Conservation (phyloP, 345 rosid genomes). For the Aethionema arabicum region DNA sequence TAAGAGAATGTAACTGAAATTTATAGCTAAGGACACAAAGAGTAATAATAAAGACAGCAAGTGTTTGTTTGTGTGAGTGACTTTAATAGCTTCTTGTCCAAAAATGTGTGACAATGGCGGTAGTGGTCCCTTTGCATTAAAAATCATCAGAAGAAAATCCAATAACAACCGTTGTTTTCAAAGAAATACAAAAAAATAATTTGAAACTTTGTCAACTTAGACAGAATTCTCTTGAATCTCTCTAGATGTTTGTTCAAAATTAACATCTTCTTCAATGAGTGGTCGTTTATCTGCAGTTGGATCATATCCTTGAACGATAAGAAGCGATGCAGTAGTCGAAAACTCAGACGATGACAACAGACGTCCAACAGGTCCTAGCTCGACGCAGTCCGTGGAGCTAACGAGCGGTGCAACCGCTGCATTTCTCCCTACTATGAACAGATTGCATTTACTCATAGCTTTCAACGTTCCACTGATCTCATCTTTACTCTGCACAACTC, state of each 20-base stretch:
- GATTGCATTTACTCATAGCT: conserved; percentile 40
- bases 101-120: conserved; percentile 36
- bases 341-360: conserved; percentile 47
- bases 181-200: neutral
- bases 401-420: conserved; percentile 35
- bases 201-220: conserved; percentile 5
- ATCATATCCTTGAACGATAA: conserved; percentile 47
- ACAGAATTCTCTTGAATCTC: conserved; percentile 26
- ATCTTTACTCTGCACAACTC: conserved; percentile 35
- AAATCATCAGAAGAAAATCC: conserved; percentile 23
- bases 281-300: conserved; percentile 35
- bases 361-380: conserved; percentile 51
- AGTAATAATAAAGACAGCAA: conserved; percentile 26
- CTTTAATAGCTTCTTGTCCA: conserved; percentile 33
- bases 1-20: neutral
- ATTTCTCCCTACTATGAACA: conserved; percentile 48
- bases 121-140: conserved; percentile 37
- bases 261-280: conserved; percentile 32
- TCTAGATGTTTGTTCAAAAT: conserved; percentile 18
- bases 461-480: conserved; percentile 36
- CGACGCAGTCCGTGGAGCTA: conserved; percentile 42
- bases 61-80: conserved; percentile 34
- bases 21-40: neutral
- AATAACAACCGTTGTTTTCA: conserved; percentile 19
- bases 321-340: conserved; percentile 45